Evolutionary conservation across 2,329 filamentous ascomycete species (phyloP).

Genomic region (Calonectria ilicicola): DNA sequence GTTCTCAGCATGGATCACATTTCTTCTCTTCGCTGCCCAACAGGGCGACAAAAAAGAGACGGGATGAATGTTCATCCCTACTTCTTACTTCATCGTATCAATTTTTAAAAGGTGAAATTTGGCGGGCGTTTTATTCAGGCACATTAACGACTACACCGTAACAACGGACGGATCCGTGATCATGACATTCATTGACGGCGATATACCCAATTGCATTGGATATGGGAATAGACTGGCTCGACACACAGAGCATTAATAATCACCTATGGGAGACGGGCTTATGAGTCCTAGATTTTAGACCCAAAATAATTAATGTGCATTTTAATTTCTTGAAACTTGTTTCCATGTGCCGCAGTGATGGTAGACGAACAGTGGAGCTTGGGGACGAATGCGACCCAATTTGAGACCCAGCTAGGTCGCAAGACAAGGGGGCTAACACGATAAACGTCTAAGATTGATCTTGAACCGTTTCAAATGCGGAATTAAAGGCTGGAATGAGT

Average conservation of each 20-base stretch:
- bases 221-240: not conserved
- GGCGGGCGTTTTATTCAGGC: slow-evolving; percentile 31
- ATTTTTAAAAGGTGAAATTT: slow-evolving; percentile 28
- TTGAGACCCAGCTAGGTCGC: not conserved
- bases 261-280: not conserved
- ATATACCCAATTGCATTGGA: slow-evolving; percentile 3
- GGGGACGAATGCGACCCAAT: not conserved
- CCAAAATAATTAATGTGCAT: slow-evolving; percentile 15
- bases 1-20: not conserved
- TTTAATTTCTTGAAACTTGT: not conserved
- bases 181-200: slow-evolving; percentile 38
- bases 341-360: not conserved
- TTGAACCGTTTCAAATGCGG: too few relatives aligned
- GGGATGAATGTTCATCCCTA: not conserved
- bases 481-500: not conserved
- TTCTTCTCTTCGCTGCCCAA: not conserved
- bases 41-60: not conserved
- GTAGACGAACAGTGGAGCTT: not conserved
- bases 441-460: not conserved
- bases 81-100: not conserved
- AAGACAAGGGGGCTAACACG: not conserved
- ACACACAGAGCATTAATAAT: slow-evolving; percentile 1
- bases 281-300: slow-evolving; percentile 1
- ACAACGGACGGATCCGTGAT: slow-evolving; percentile 41
- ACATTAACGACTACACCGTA: slow-evolving; percentile 39